Conservation (phyloP, 2,329 filamentous ascomycete species). For the Trichoderma atrobrunneum region DNA sequence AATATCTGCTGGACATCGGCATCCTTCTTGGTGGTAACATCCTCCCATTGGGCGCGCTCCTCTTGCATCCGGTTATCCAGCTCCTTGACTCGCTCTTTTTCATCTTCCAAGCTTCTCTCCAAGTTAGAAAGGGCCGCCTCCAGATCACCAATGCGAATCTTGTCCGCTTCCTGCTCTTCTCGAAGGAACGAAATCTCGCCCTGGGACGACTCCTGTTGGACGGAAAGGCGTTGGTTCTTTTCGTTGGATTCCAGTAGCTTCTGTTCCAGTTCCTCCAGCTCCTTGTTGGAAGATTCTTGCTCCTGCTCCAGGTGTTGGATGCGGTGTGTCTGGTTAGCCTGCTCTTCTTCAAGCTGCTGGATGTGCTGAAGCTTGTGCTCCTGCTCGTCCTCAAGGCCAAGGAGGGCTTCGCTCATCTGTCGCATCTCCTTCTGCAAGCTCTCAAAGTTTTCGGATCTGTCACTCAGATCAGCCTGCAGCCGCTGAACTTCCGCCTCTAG, state of each 20-base stretch:
- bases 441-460: conserved; percentile 81
- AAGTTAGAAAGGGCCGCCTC: conserved; percentile 77
- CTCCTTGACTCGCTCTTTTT: conserved; percentile 72
- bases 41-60: conserved; percentile 82
- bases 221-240: conserved; percentile 81
- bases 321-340: conserved; percentile 70
- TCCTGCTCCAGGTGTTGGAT: conserved; percentile 83
- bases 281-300: conserved; percentile 76
- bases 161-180: conserved; percentile 95
- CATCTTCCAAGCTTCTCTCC: conserved; percentile 78
- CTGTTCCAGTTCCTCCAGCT: conserved; percentile 81
- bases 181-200: conserved; percentile 91
- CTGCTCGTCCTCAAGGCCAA: conserved; percentile 86
- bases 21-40: conserved; percentile 84
- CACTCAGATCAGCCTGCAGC: conserved; percentile 68
- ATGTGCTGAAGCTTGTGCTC: conserved; percentile 75
- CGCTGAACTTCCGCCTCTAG: conserved; percentile 70
- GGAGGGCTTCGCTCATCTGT: conserved; percentile 79
- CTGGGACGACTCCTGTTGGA: conserved; percentile 90
- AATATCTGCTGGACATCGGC: conserved; percentile 92
- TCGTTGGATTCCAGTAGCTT: conserved; percentile 80
- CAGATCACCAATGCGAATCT: conserved; percentile 94
- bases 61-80: conserved; percentile 72
- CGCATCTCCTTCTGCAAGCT: conserved; percentile 94
- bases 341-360: conserved; percentile 76